Percentiles rank a stretch among this genome's conserved stretches.
Conservation (phyloP, 257 asterid species). For the Euphrasia confusa region DNA sequence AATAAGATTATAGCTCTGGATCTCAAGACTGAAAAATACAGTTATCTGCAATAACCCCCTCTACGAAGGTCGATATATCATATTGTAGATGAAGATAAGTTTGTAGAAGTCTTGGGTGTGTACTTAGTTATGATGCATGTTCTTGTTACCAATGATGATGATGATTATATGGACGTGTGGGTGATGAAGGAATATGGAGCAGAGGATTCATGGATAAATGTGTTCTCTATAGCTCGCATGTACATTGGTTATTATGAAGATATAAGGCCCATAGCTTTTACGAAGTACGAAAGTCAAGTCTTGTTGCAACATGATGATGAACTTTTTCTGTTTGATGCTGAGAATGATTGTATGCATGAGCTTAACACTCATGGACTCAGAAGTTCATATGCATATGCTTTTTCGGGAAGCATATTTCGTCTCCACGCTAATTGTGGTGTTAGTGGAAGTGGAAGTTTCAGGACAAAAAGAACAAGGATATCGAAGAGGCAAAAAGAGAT, state of each 20-base stretch:
- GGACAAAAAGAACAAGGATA: background rate
- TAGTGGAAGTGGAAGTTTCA: background rate
- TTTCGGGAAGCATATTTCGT: constrained; percentile 16
- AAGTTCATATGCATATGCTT: background rate
- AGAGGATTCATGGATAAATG: constrained; percentile 14
- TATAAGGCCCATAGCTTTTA: constrained; percentile 5
- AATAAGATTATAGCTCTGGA: constrained; percentile 1
- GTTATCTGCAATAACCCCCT: background rate
- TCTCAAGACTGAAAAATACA: constrained; percentile 16
- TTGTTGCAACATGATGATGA: background rate
- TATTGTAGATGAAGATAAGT: too few species aligned
- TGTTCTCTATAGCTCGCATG: constrained; percentile 1
- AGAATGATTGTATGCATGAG: background rate
- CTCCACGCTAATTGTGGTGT: background rate
- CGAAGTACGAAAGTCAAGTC: constrained; percentile 4
- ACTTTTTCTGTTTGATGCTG: constrained; percentile 8
- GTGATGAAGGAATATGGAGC: constrained; percentile 19
- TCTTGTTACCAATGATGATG: too few species aligned
- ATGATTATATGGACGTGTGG: background rate
- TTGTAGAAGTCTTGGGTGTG: constrained; percentile 16
- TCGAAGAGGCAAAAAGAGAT: background rate
- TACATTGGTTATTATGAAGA: background rate
- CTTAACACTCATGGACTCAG: background rate
- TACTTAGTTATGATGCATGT: background rate
- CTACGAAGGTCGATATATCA: background rate